Conservation (phyloP, 371 early-diverging fungal genomes). For the Mucor ambiguus region DNA sequence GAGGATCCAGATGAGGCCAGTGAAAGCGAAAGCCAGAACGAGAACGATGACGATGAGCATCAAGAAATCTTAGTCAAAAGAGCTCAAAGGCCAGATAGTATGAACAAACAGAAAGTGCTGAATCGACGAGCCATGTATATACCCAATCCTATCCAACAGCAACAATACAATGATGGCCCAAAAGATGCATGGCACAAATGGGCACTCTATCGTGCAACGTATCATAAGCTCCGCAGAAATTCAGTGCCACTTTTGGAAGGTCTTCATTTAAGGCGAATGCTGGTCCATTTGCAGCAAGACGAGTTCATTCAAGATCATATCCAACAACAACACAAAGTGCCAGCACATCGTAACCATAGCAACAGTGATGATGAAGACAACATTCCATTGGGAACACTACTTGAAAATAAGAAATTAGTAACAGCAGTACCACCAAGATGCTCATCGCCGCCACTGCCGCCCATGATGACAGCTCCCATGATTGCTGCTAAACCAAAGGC, state of each 20-base stretch:
- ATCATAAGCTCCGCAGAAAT: constrained; percentile 22
- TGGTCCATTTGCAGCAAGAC: constrained; percentile 9
- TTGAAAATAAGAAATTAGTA: constrained; percentile 7
- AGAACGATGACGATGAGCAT: neutral
- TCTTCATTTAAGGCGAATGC: constrained; percentile 20
- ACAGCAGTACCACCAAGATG: neutral
- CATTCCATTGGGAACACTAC: constrained; percentile 15
- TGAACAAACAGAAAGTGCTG: constrained; percentile 5
- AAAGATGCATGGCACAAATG: constrained; percentile 20
- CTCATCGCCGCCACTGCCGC: neutral
- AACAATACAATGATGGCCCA: constrained; percentile 15
- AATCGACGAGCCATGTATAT: constrained; percentile 22
- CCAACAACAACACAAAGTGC: neutral
- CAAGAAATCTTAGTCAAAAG: neutral
- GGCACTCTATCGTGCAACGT: constrained; percentile 19
- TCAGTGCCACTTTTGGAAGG: constrained; percentile 21
- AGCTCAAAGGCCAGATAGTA: neutral
- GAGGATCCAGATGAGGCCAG: neutral
- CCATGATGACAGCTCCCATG: neutral
- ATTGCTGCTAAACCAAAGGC: neutral
- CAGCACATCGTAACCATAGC: neutral
- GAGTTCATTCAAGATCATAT: neutral
- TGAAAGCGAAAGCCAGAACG: neutral
- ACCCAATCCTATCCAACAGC: constrained; percentile 6
- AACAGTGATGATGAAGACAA: constrained; percentile 17